Evolutionary conservation across 2,329 filamentous ascomycete genomes (phyloP).

Genomic region (Chrysoporthe austroafricana): DNA sequence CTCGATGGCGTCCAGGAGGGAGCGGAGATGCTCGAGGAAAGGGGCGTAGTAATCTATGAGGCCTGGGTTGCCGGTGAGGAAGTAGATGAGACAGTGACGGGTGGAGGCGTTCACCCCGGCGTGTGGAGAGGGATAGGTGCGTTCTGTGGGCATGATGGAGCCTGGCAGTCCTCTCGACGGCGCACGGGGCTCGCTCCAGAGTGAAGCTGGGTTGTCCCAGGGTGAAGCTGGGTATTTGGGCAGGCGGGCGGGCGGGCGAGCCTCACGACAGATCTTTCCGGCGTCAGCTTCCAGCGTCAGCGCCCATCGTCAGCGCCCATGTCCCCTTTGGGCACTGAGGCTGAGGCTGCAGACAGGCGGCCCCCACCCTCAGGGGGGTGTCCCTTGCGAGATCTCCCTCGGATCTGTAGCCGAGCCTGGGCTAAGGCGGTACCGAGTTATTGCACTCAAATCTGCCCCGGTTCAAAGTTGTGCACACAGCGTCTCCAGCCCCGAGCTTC

Average conservation of each 20-base stretch:
- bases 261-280: no score
- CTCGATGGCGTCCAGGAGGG: conserved; percentile 52
- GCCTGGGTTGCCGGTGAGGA: conserved; percentile 78
- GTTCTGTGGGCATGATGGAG: conserved; percentile 20
- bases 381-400: neutral
- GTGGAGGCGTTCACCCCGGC: conserved; percentile 20
- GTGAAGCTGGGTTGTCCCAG: no score
- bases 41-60: conserved; percentile 73
- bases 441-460: neutral
- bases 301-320: no score
- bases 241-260: neutral
- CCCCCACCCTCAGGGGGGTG: neutral
- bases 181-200: no score
- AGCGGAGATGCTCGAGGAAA: conserved; percentile 64
- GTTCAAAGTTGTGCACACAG: neutral
- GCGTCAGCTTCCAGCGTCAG: no score
- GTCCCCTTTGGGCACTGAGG: neutral
- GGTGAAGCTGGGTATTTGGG: no score
- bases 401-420: neutral
- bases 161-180: neutral
- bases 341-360: neutral
- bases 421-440: neutral
- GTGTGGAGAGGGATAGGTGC: conserved; percentile 21
- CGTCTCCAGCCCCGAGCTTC: neutral
- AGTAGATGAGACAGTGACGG: conserved; percentile 62